Evolutionary conservation across 2,329 filamentous ascomycete species (phyloP).

Genomic region (Ascochyta fabae): DNA sequence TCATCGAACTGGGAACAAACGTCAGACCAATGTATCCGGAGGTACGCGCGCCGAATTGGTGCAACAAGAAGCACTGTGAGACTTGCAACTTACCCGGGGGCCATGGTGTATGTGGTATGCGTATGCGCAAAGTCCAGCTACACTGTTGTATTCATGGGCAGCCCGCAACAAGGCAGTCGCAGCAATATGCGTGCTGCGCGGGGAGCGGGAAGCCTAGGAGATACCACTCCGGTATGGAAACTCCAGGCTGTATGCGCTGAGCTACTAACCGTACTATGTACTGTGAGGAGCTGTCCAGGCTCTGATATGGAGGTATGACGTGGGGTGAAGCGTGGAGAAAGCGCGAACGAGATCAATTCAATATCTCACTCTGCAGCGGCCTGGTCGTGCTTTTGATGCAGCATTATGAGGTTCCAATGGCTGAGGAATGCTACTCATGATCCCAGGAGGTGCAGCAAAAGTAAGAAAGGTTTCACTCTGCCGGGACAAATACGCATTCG

Average conservation of each 20-base stretch:
- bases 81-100: slow-evolving; percentile 9
- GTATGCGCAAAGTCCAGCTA: slow-evolving; percentile 3
- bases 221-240: neutral
- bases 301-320: slow-evolving; percentile 10
- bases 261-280: slow-evolving; percentile 1
- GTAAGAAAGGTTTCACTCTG: slow-evolving; percentile 13
- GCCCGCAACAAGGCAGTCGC: neutral
- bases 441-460: slow-evolving; percentile 10
- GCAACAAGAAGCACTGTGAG: neutral
- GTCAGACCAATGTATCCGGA: neutral
- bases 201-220: neutral
- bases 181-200: neutral
- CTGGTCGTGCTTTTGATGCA: slow-evolving; percentile 13
- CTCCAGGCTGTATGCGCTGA: neutral
- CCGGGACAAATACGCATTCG: slow-evolving; percentile 6
- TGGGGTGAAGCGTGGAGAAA: slow-evolving; percentile 19
- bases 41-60: neutral
- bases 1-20: slow-evolving; percentile 52
- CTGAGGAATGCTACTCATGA: slow-evolving; percentile 8
- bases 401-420: slow-evolving; percentile 7
- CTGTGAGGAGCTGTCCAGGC: slow-evolving; percentile 3
- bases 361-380: slow-evolving; percentile 4
- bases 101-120: slow-evolving; percentile 3
- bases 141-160: slow-evolving; percentile 1
- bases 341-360: slow-evolving; percentile 9